Base-by-base conservation (phyloP, 106 monocot genomes). In the Iris macrosiphon region DNA sequence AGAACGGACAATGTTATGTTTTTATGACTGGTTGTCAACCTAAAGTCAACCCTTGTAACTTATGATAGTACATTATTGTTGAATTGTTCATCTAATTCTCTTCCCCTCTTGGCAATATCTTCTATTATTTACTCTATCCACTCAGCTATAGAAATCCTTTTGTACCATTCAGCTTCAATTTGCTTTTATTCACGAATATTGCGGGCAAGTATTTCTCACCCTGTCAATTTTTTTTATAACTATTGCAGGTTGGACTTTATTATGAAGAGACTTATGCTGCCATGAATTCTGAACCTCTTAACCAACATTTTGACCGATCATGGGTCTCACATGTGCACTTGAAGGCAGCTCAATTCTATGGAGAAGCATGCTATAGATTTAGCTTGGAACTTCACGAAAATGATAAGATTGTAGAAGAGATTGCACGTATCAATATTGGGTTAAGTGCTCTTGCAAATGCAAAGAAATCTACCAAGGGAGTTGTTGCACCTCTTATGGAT, bases 391-490 rank as follows among this genome's bases (percentile, higher is more conserved):
- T 92, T 31, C 86, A 92, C 47, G 72, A 63, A 30, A 86, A 83
- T 42, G 86, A 86, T 45, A 82, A 87, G 16, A 83, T 92, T 58
- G 82, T 78, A 9, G 67, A 79, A 49, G 92, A 92, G 69, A 87
- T 92, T 61, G 75, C 73, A 15, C 57, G 89, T 26, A 61, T 89
- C 21, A 89, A 72, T 57, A 70, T 65, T 59, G 80, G 77, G 8
- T 43, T 80, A 45, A 62, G 61, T 61, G 72, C 77, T n/a, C 71
- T 89, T 12, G 14, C 65, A 5, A 74, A 89, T 72, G 74, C 89
- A 16, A 89, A 81, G 57, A 84, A 74, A 62, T 70, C 71, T 24
- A 59, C 70, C 10, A 89, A 81, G 53, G 76, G 80, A 21, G 84
- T 77, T 16, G 64, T 84, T 55, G 64, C 70, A 24, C 67, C 89